Evolutionary conservation across 2,329 filamentous ascomycete genomes (phyloP).

Genomic region (Ascochyta lentis): DNA sequence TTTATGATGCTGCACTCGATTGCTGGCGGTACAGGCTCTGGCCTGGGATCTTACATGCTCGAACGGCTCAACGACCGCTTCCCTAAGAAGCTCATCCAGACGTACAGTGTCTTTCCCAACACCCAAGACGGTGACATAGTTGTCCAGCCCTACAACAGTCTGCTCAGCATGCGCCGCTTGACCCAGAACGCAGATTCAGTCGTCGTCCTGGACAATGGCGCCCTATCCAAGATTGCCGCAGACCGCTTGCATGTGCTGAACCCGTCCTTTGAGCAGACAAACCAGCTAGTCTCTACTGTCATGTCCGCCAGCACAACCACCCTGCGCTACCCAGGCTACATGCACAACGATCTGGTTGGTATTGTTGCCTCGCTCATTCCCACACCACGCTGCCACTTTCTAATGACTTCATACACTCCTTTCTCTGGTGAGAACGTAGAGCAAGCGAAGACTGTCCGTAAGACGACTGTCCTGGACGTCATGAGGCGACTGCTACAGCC

Average conservation of each 20-base stretch:
- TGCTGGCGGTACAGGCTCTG: constrained; percentile 93
- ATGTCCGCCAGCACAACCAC: constrained; percentile 99
- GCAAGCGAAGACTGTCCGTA: constrained; percentile 95
- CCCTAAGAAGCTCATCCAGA: constrained; percentile 98
- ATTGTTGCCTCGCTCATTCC: constrained; percentile 96
- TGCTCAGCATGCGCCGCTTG: constrained; percentile 87
- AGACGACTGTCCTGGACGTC: constrained; percentile 96
- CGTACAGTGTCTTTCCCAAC: constrained; percentile 97
- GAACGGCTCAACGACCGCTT: constrained; percentile 97
- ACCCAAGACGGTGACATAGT: constrained; percentile 91
- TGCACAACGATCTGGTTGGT: constrained; percentile 99
- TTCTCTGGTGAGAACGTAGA: constrained; percentile 97
- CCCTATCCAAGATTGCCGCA: constrained; percentile 89
- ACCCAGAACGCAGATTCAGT: constrained; percentile 98
- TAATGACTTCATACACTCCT: constrained; percentile 97
- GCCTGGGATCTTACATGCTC: constrained; percentile 92
- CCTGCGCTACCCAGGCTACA: constrained; percentile 95
- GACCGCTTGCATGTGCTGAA: constrained; percentile 94
- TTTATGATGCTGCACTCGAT: constrained; percentile 99
- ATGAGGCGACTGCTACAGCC: constrained; percentile 95
- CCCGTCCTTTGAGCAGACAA: constrained; percentile 95
- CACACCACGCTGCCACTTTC: constrained; percentile 94
- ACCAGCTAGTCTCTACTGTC: constrained; percentile 92
- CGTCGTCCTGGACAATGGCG: constrained; percentile 95
- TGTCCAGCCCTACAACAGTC: constrained; percentile 97